Evolutionary conservation across 2,329 filamentous ascomycete species (phyloP), one percentile per base, ranked within the genome.

Genomic region (Xylariomycetidae sp.): DNA sequence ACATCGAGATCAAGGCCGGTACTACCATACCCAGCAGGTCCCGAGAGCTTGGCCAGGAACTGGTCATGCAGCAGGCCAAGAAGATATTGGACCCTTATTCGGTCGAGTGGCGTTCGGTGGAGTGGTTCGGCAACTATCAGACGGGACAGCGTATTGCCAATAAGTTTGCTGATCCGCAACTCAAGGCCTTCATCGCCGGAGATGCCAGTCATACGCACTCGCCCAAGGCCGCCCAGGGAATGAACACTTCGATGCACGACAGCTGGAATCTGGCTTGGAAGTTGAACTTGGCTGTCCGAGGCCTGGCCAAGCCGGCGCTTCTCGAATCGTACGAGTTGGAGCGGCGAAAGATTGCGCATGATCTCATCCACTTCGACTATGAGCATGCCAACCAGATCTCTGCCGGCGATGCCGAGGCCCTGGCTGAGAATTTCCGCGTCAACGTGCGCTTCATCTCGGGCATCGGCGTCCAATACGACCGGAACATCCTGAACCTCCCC

Each of bases 381-480:
- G 63, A 63, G 39, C 73, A 77, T 44, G 72, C 73, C 28, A 73
- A 72, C 46, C 67, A 73, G 48, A 73, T 77, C 46, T 70, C 77
- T 14, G 71, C 69, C 4, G 80, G 80, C 19, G 80, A 86, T 42
- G 68, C 74, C 11, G 67, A 69, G 30, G 77, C 75, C 1, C 64
- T 87, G 2, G 77, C 80, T 0, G 69, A 75, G 42, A 86, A 86
- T 56, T 86, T 87, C 54, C 67, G 73, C 28, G 77, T 75, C 28
- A 85, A 86, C 36, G 74, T 85, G 22, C 74, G 78, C 7, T 87
- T 87, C 60, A 87, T 86, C 45, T 83, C 80, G 0, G 82, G 82
- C 11, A 72, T 83, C 19, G 82, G 82, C 2, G 81, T 80, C 3
- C 76, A 77, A 52, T 77, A 77, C 46, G 59, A 58, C 33, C 62